A percentile compares a stretch with the other conserved stretches of the same genome.
phyloP scores from a whole-genome alignment of 768 basidiomycete species.

The Rhodotorula kratochvilovae region DNA sequence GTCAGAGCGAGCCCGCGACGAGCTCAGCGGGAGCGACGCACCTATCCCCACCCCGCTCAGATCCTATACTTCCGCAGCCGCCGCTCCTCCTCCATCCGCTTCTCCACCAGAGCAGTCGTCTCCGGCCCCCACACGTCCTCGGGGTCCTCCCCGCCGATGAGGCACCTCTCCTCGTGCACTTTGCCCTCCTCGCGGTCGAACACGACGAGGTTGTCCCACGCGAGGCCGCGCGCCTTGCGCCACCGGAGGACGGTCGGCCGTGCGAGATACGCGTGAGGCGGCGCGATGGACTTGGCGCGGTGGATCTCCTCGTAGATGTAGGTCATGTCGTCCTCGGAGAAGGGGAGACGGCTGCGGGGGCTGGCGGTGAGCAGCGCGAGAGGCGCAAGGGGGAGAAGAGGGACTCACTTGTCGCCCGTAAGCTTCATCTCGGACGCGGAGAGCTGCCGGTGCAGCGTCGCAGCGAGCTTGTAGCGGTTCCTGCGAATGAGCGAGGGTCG shows the following conservation, averaged over 20 bases:
- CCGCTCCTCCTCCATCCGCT: constrained; percentile 60
- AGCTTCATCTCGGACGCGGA: constrained; percentile 29
- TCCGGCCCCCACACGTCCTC: constrained; percentile 68
- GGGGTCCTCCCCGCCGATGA: constrained; percentile 49
- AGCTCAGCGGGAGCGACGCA: too few relatives aligned
- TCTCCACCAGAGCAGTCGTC: constrained; percentile 58
- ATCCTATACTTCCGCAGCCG: constrained; percentile 40
- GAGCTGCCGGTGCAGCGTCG: constrained; percentile 33
- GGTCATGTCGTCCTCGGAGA: constrained; percentile 76
- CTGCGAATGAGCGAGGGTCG: constrained; percentile 3
- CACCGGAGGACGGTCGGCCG: constrained; percentile 75
- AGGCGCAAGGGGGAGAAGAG: too few relatives aligned
- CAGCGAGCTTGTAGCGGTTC: constrained; percentile 35
- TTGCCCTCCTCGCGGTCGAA: constrained; percentile 66
- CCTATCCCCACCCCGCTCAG: neutral
- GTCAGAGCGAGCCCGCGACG: neutral
- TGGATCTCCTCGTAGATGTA: constrained; percentile 83
- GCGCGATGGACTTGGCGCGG: constrained; percentile 65
- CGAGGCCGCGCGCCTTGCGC: constrained; percentile 63
- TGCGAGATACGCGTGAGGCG: constrained; percentile 65
- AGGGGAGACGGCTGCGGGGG: constrained; percentile 60
- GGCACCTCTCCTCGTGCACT: constrained; percentile 45
- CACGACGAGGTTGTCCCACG: constrained; percentile 76
- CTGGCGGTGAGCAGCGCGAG: neutral
- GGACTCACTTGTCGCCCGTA: constrained; percentile 30